Evolutionary conservation across 2,329 filamentous ascomycete genomes (phyloP), one percentile per base, ranked within the genome.

Genomic region (Dactylella cylindrospora): DNA sequence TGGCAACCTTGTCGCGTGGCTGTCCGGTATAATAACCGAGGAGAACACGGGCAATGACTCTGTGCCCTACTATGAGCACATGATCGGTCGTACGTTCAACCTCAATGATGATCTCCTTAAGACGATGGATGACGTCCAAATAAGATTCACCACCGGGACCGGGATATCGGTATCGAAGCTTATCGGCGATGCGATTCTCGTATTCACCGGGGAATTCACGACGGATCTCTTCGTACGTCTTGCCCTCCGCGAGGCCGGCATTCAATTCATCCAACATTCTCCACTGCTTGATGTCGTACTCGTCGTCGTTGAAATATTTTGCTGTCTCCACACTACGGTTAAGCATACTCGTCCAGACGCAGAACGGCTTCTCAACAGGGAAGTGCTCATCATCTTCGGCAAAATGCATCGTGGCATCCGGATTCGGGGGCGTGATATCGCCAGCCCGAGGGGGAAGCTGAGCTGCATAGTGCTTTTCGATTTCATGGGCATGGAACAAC

Each of bases 301-400:
- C 88, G 17, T 97, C 91, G 66, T 97, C 93, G 67, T 95, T 87
- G 72, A 97, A 98, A 72, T 86, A 86, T 66, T 93, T 84, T 0
- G 86, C 90, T 0, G 90, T 94, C 70, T 95, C 84, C 44, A 93
- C 84, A 61, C 88, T 90, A 66, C 93, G 86, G 71, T 87, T 85
- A 65, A 98, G 81, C 91, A 97, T 97, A 2, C 88, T 95, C 0
- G 91, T 96, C 93, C 93, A 98, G 12, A 98, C 88, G 72, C 93
- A 98, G 71, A 96, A 97, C 71, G 89, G 89, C 76, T 95, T 95
- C 70, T 87, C 80, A 23, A 86, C 81, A 23, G 84, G 76, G 41
- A 85, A 84, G 43, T 79, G 67, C 8, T 74, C 73, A 38, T 60
- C 41, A 10, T 73, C 72, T 31, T 46, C 54, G 29, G 26, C 47